Evolutionary conservation across 2,329 filamentous ascomycete genomes (phyloP).

Genomic region (Exophiala viscosa): DNA sequence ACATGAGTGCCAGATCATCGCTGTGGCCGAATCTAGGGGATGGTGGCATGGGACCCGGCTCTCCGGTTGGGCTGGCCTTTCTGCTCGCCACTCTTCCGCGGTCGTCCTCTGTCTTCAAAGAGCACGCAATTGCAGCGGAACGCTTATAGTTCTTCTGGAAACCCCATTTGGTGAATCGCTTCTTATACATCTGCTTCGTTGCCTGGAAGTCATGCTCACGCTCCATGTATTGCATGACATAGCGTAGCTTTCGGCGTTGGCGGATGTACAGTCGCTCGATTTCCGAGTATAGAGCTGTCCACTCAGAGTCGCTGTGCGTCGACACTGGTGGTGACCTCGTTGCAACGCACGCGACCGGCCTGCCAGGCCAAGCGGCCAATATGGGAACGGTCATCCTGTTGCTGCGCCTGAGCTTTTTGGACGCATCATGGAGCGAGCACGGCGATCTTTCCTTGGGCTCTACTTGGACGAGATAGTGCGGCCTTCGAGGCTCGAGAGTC

Average conservation of each 20-base stretch:
- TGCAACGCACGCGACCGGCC: not conserved
- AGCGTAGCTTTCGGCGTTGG: conserved; percentile 8
- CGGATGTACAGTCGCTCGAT: conserved; percentile 5
- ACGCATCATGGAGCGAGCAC: no score
- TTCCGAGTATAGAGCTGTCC: not conserved
- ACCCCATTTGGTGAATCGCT: conserved; percentile 11
- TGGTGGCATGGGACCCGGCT: not conserved
- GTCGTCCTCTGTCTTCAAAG: not conserved
- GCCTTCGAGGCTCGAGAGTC: no score
- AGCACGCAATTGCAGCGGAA: not conserved
- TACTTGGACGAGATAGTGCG: no score
- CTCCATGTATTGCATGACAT: conserved; percentile 10
- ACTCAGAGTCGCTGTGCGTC: not conserved
- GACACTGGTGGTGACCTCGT: not conserved
- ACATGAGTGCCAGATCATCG: conserved; percentile 2
- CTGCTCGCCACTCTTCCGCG: not conserved
- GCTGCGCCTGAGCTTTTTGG: no score
- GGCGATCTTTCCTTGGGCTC: no score
- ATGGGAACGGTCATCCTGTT: not conserved
- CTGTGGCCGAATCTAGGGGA: not conserved
- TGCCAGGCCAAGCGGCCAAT: not conserved
- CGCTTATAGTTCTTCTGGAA: conserved; percentile 8
- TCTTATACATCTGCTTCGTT: conserved; percentile 14
- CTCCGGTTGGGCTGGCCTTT: not conserved
- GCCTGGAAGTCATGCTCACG: conserved; percentile 3